phyloP scores from a whole-genome alignment of 1,284 basidiomycete species.

The Cutaneotrichosporon dermatis region DNA sequence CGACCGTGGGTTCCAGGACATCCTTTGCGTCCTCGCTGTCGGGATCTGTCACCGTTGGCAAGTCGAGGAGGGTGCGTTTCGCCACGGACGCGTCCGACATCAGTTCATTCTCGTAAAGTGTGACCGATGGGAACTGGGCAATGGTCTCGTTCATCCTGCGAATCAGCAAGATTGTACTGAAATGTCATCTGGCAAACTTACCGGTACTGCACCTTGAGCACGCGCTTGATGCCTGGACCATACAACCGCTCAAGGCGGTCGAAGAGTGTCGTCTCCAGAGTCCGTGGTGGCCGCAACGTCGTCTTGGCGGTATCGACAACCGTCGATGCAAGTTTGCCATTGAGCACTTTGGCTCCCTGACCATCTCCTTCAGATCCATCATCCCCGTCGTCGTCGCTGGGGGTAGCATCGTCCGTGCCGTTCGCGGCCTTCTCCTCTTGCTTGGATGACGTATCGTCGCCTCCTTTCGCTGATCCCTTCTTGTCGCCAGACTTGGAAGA shows the following conservation, averaged over 20 bases:
- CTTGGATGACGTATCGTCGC: not conserved
- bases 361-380: not conserved
- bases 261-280: slow-evolving; percentile 85
- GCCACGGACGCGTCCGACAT: slow-evolving; percentile 68
- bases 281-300: slow-evolving; percentile 61
- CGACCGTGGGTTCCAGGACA: slow-evolving; percentile 67
- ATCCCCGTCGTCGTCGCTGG: not conserved
- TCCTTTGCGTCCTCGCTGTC: slow-evolving; percentile 62
- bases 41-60: slow-evolving; percentile 55
- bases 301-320: not conserved
- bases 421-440: not conserved
- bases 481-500: not conserved
- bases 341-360: not conserved
- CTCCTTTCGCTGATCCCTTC: not conserved
- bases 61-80: slow-evolving; percentile 64
- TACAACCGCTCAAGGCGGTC: slow-evolving; percentile 84
- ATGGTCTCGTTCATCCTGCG: slow-evolving; percentile 80
- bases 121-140: slow-evolving; percentile 77
- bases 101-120: slow-evolving; percentile 72
- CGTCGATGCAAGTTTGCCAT: not conserved
- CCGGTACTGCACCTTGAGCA: slow-evolving; percentile 84
- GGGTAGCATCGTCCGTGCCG: not conserved
- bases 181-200: slow-evolving; percentile 42
- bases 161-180: not conserved
- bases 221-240: slow-evolving; percentile 73